Base-by-base conservation (phyloP, 306 rosid species). In the Myrica gale region DNA sequence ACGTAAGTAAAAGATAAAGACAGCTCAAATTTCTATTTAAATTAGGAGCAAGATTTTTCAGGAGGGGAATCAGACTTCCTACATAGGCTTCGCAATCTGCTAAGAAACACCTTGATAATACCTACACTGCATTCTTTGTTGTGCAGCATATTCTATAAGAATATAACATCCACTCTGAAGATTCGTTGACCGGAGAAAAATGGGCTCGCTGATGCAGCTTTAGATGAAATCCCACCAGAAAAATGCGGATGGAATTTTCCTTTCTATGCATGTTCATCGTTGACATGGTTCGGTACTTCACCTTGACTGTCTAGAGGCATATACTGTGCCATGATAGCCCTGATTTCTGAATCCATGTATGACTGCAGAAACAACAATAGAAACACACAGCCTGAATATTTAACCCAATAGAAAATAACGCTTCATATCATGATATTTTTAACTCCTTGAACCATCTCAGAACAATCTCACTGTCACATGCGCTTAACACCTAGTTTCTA, bases 251-350 rank as follows among this genome's bases (percentile, higher is more conserved):
- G 70, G 42, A 44, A 10, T 79, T 58, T 32, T 62, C 51, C 68
- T 39, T 72, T 81, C 88, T 86, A 92, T 2, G 92, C 86, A 58
- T 84, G 92, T 63, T 85, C 93, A 0, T 86, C 92, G 9, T 75
- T 75, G 55, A 81, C 90, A 41, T 92, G 93, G 80, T 89, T 92
- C 26, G 91, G 90, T 73, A 89, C 87, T 80, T 84, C 98, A 16
- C 71, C 87, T 84, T 95, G 98, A 88, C 97, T 92, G 89, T 95
- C 98, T 78, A 95, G 86, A 55, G 98, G 98, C 97, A 95, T 95
- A 77, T 95, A 95, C 80, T 95, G 98, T 78, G 98, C 97, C 98
- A 95, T 95, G 79, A 94, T 94, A 48, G 98, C 98, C 80, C 98
- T 88, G 83, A 95, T 92, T 83, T 95, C 98, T 44, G 97, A 95